Evolutionary conservation across 2,329 filamentous ascomycete genomes (phyloP), one percentile per base, ranked within the genome.

Genomic region (Emergomyces africanus): DNA sequence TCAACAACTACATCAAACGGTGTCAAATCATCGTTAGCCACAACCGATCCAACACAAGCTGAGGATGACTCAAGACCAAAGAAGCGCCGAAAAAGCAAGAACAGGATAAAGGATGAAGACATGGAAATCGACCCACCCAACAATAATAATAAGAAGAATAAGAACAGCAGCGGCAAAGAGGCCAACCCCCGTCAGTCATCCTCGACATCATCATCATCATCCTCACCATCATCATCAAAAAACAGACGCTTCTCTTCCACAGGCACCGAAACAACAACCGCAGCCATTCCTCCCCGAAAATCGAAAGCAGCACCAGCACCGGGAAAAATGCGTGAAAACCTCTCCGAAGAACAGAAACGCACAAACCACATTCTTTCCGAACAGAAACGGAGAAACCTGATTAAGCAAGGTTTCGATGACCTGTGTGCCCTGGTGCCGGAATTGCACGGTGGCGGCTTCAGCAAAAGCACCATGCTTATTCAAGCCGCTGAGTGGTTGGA

Each of bases 321-420:
- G 51, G 23, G 62, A 63, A 48, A 75, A 74, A 61, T 68, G 2
- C 70, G 87, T 30, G 81, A 86, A 66, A 86, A 86, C 63, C 70
- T 94, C 3, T 83, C 84, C 0, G 88, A 92, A 64, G 85, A 87
- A 61, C 87, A 94, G 72, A 94, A 92, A 72, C 80, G 89, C 51
- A 86, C 85, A 67, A 95, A 96, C 65, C 89, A 95, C 68, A 94
- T 95, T 64, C 80, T 85, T 57, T 94, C 89, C 57, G 90, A 95
- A 69, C 89, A 95, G 74, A 95, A 94, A 72, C 82, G 90, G 39
- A 81, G 90, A 54, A 89, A 89, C 30, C 77, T 90, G 53, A 92
- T 92, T 67, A 87, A 90, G 68, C 82, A 88, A 64, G 89, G 89
- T 0, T 95, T 92, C 66, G 87, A 90, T 49, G 87, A 92, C 60